A percentile compares a stretch with the other conserved stretches of the same genome.
phyloP scores from a whole-genome alignment of 169 alveolate genomes.

The Sarcocystis neurona region DNA sequence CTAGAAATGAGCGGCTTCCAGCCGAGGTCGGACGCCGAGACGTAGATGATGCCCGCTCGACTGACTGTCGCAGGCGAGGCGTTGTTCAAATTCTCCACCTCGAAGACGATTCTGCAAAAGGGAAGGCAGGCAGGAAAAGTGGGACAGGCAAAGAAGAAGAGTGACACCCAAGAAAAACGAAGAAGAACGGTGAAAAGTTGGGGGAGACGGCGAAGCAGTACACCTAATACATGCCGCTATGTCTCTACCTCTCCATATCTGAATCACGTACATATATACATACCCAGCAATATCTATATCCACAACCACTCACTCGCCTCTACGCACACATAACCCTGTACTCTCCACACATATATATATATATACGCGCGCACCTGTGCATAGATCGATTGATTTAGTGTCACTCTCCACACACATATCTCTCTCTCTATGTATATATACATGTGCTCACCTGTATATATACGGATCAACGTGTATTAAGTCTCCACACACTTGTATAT shows the following conservation, averaged over 20 bases:
- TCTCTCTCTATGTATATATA: too few species aligned
- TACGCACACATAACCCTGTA: too few species aligned
- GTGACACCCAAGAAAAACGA: background rate
- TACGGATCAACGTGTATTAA: too few species aligned
- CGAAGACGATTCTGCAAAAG: conserved; percentile 92
- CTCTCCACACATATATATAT: too few species aligned
- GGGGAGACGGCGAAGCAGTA: background rate
- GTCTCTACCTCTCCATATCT: background rate
- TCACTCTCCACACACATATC: too few species aligned
- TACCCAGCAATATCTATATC: background rate
- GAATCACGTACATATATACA: background rate
- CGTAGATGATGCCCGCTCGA: conserved; percentile 93
- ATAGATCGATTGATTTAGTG: too few species aligned
- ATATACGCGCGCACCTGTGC: too few species aligned
- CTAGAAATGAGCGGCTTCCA: conserved; percentile 90
- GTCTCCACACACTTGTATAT: too few species aligned
- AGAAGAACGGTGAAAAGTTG: background rate
- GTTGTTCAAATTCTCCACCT: conserved; percentile 88
- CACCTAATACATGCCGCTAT: background rate
- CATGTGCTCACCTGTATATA: too few species aligned
- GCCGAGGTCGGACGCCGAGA: conserved; percentile 89
- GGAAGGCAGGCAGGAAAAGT: background rate
- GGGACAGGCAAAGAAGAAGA: background rate
- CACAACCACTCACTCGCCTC: too few species aligned
- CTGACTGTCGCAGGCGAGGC: conserved; percentile 96